Evolutionary conservation across 768 basidiomycete species (phyloP), one percentile per base, ranked within the genome.

Genomic region (Mycena vulgaris): DNA sequence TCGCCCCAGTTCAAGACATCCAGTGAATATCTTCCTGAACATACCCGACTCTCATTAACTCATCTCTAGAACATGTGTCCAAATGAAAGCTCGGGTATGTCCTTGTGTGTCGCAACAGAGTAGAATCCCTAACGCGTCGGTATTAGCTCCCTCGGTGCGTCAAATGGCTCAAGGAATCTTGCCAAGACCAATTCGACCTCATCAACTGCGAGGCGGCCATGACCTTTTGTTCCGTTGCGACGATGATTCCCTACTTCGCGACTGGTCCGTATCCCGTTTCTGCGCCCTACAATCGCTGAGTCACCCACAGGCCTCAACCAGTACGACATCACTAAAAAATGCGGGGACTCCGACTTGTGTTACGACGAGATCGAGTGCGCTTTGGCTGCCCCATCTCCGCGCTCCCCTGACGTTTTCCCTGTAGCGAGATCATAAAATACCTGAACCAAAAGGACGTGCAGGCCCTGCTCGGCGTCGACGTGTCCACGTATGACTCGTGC

Each of bases 1-100:
- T 64, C 21, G 75, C 76, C 27, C 83, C 86, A 1, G 72, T 86
- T 21, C 74, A 80, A 33, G 74, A 74, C 33, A 82, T 86, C 60
- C 74, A 78, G 80, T 83, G 58, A n/a, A 75, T 66, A 45, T 58
- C 5, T 8, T 10, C 74, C 71, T 23, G 27, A 33, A 31, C n/a
- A 9, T 62, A 16, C 40, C n/a, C 14, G 37, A n/a, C 39, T 23
- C 16, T 11, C 30, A 9, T 16, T 53, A 16, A 60, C n/a, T 19
- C 3, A 49, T 48, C 9, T 35, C 33, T 57, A 83, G 80, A 28
- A 70, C 82, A 0, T 87, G 87, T 31, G 74, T 88, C 28, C 77
- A 74, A 30, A 85, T 87, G n/a, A n/a, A n/a, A n/a, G n/a, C n/a
- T n/a, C n/a, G n/a, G n/a, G n/a, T n/a, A n/a, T n/a, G n/a, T n/a